phyloP scores from a whole-genome alignment of 805 yeast species.

The Yarrowia sp. region DNA sequence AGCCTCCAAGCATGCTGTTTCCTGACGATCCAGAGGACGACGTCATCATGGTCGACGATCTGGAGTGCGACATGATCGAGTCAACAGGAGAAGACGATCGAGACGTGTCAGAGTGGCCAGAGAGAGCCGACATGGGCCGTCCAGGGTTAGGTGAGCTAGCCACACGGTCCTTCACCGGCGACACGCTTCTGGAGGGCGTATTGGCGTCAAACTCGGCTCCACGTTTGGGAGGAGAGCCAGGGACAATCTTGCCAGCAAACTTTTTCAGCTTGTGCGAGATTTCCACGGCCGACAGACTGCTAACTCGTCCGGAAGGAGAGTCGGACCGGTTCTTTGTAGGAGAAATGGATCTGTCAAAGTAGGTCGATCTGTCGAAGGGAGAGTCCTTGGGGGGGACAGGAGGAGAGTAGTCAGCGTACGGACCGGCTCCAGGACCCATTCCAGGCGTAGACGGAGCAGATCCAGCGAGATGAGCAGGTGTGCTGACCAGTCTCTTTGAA shows the following conservation, averaged over 20 bases:
- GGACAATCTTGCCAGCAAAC: constrained; percentile 23
- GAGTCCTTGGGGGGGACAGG: constrained; percentile 32
- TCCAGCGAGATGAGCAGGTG: neutral
- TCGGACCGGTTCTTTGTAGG: constrained; percentile 13
- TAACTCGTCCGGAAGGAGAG: constrained; percentile 9
- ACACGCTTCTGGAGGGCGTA: constrained; percentile 5
- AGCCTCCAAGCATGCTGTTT: constrained; percentile 11
- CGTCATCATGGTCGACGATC: constrained; percentile 31
- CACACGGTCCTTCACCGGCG: constrained; percentile 12
- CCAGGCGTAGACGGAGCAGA: constrained; percentile 1
- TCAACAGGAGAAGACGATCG: constrained; percentile 25
- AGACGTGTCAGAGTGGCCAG: constrained; percentile 2
- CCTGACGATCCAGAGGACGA: constrained; percentile 11
- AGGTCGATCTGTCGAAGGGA: constrained; percentile 10
- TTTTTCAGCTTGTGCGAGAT: constrained; percentile 13
- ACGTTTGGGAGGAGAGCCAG: constrained; percentile 11
- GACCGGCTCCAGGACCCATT: constrained; percentile 5
- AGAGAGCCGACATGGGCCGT: constrained; percentile 5
- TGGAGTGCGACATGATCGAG: constrained; percentile 26
- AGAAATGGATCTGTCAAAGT: constrained; percentile 22
- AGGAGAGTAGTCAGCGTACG: constrained; percentile 21
- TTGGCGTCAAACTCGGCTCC: neutral
- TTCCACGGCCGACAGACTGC: constrained; percentile 23
- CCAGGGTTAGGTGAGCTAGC: constrained; percentile 22
- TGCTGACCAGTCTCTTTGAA: neutral